Conservation (phyloP, 2,329 filamentous ascomycete genomes). For the Aspergillus costaricaensis region DNA sequence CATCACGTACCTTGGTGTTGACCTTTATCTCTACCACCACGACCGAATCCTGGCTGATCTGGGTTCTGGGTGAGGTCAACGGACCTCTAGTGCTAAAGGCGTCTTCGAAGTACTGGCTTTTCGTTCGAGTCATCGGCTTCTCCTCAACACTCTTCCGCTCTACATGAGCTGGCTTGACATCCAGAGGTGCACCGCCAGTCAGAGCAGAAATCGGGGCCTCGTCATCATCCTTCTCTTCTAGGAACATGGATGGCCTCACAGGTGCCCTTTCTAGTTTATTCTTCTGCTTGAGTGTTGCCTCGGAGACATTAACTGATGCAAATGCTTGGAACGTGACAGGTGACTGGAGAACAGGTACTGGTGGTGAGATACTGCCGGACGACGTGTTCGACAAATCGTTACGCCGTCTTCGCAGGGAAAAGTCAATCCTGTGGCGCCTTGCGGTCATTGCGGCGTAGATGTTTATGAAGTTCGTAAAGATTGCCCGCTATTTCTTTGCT, state of each 20-base stretch:
- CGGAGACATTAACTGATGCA: slow-evolving; percentile 15
- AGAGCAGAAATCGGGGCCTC: slow-evolving; percentile 18
- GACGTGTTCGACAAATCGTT: slow-evolving; percentile 21
- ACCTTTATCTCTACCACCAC: slow-evolving; percentile 66
- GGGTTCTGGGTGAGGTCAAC: slow-evolving; percentile 44
- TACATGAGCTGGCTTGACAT: slow-evolving; percentile 17
- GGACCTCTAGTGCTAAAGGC: slow-evolving; percentile 41
- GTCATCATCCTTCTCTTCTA: slow-evolving; percentile 30
- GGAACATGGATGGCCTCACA: slow-evolving; percentile 26
- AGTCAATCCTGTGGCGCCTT: slow-evolving; percentile 20
- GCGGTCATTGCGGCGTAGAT: slow-evolving; percentile 14
- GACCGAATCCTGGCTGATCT: slow-evolving; percentile 57
- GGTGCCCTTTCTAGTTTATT: slow-evolving; percentile 21
- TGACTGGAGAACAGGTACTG: slow-evolving; percentile 23
- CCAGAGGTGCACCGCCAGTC: slow-evolving; percentile 16
- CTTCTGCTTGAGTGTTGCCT: slow-evolving; percentile 23
- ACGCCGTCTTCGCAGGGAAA: slow-evolving; percentile 21
- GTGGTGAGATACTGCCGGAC: slow-evolving; percentile 17
- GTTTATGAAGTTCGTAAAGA: no score
- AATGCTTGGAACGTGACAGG: slow-evolving; percentile 23
- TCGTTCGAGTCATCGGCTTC: slow-evolving; percentile 31
- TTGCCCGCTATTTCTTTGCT: background rate
- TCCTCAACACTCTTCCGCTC: slow-evolving; percentile 21
- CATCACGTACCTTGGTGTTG: slow-evolving; percentile 58
- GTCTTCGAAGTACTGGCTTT: slow-evolving; percentile 45